A percentile compares a stretch with the other conserved stretches of the same genome.
Evolutionary conservation across 176 grass and related monocot species (phyloP).

Genomic region (Oryza glaberrima): DNA sequence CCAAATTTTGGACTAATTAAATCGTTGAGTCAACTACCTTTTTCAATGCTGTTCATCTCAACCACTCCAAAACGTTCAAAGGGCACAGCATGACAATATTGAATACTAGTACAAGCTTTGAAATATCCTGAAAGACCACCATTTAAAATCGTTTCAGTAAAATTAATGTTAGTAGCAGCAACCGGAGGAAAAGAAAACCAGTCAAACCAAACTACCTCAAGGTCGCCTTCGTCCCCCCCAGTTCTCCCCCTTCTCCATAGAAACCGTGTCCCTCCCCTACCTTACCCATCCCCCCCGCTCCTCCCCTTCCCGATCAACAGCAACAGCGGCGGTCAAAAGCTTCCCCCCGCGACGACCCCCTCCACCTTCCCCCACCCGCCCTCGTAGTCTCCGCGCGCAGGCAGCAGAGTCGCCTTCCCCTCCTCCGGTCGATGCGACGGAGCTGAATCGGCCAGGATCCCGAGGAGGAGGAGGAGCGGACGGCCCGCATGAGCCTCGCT

Average conservation of each 20-base stretch:
- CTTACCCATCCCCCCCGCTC: background rate
- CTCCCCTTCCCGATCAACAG: conserved; percentile 40
- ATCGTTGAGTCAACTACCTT: background rate
- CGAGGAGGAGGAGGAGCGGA: conserved; percentile 36
- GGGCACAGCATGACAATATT: conserved; percentile 27
- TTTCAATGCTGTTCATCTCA: conserved; percentile 5
- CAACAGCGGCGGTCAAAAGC: conserved; percentile 70
- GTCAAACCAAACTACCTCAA: conserved; percentile 54
- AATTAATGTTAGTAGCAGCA: background rate
- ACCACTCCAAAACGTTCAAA: conserved; percentile 16
- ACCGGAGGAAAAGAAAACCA: conserved; percentile 14
- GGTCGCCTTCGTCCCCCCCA: background rate
- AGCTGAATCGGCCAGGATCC: conserved; percentile 35
- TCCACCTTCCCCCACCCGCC: background rate
- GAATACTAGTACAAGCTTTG: conserved; percentile 35
- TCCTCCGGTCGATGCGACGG: background rate
- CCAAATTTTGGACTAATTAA: background rate
- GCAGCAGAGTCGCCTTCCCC: background rate
- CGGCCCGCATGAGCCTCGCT: conserved; percentile 44
- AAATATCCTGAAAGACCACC: conserved; percentile 30
- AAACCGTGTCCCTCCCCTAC: conserved; percentile 60
- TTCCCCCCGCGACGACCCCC: conserved; percentile 24
- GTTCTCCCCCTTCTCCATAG: conserved; percentile 30
- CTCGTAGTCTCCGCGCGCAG: conserved; percentile 10
- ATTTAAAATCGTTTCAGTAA: conserved; percentile 27